Evolutionary conservation across 2,329 filamentous ascomycete genomes (phyloP), one percentile per base, ranked within the genome.

Genomic region (Tothia fuscella): DNA sequence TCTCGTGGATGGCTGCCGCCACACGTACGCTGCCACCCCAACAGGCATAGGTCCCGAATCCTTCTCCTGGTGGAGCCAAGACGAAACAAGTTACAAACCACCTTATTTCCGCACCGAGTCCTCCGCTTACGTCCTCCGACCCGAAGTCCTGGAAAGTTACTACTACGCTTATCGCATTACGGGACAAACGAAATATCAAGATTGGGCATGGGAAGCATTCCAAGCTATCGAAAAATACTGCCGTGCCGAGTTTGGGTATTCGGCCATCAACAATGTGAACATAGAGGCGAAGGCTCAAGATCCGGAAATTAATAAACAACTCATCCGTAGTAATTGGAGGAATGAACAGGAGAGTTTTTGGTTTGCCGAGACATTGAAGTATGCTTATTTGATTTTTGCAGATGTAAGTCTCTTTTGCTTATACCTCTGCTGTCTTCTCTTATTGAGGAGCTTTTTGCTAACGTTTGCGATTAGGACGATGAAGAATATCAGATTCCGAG

Each of bases 151-250:
- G 24, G 86, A 93, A 64, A 82, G 76, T 50, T 80, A 80, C 58
- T 93, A 91, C 68, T 91, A 93, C 59, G 83, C 86, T 2, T 93
- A 83, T 65, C 78, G 85, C 38, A 73, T 81, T 1, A 93, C 86
- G 0, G 79, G 80, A 3, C 72, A 89, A 45, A 50, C 63, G 24
- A 81, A 76, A 62, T 93, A 88, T 60, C 81, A 84, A 56, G 80
- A 88, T 46, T 86, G 82, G 79, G 80, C 81, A 4, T 93, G 84
- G 83, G 74, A 80, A 31, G 84, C 76, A 0, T 91, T 89, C 59
- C 54, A 72, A 28, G 70, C 70, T 20, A 80, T 93, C 55, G 79
- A 78, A 51, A 58, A 59, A 22, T 80, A 73, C 13, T 78, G 76
- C 48, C 64, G 71, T 20, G 74, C 72, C 0, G 74, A 73, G 5